Evolutionary conservation across 306 rosid genomes (phyloP).

Genomic region (Castanea sativa): DNA sequence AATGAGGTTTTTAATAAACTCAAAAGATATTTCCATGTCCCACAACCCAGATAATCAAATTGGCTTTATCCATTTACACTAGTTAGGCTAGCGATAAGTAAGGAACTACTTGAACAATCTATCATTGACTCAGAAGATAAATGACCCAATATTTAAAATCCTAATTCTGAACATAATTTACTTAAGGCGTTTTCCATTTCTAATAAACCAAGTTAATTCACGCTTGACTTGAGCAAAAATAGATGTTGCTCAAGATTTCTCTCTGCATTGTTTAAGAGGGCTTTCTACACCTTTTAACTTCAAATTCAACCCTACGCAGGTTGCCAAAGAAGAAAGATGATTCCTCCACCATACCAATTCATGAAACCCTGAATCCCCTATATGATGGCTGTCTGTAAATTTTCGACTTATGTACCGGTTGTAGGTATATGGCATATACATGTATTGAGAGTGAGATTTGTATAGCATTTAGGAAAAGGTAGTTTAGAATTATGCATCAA

Average conservation of each 20-base stretch:
- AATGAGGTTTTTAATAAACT: no score
- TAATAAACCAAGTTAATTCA: no score
- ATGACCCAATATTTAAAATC: no score
- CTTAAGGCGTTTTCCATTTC: no score
- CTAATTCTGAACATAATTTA: no score
- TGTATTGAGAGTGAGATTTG: neutral
- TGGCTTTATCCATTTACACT: no score
- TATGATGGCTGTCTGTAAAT: neutral
- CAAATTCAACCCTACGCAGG: conserved; percentile 2
- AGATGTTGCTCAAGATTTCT: neutral
- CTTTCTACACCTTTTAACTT: neutral
- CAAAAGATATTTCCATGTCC: no score
- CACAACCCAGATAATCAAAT: no score
- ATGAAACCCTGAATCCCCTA: neutral
- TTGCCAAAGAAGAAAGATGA: conserved; percentile 23
- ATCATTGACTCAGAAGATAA: no score
- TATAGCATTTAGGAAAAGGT: neutral
- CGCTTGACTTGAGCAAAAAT: no score
- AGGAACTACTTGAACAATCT: no score
- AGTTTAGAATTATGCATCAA: neutral
- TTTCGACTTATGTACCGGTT: neutral
- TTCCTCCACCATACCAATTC: conserved; percentile 24
- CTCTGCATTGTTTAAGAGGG: neutral
- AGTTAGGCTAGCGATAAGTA: no score
- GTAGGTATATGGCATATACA: neutral